Evolutionary conservation across 1,284 basidiomycete genomes (phyloP).

Genomic region (Mycosarcoma mackinlayi): DNA sequence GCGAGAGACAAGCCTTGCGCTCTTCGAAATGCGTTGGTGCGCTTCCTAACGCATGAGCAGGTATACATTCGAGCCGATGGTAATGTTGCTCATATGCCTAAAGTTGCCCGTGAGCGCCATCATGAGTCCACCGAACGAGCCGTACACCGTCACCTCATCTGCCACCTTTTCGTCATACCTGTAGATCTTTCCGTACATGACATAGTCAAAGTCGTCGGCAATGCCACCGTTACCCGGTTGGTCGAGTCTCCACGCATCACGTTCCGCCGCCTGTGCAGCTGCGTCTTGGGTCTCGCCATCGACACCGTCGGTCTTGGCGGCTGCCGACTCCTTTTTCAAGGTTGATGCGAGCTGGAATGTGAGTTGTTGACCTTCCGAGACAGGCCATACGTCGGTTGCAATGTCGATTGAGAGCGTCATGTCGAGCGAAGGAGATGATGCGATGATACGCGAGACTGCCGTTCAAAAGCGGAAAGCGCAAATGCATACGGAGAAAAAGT

Average conservation of each 20-base stretch:
- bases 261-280: conserved; percentile 68
- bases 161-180: conserved; percentile 89
- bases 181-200: conserved; percentile 99
- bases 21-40: no score
- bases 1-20: no score
- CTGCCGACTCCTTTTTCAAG: conserved; percentile 73
- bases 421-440: conserved; percentile 74
- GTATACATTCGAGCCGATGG: conserved; percentile 92
- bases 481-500: no score
- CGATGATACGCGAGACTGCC: conserved; percentile 60
- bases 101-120: conserved; percentile 93
- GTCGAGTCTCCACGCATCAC: conserved; percentile 86
- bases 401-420: conserved; percentile 81
- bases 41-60: conserved; percentile 83
- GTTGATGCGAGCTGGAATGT: conserved; percentile 81
- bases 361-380: conserved; percentile 76
- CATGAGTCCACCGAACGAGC: conserved; percentile 94
- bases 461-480: conserved; percentile 72
- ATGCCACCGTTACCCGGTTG: conserved; percentile 85
- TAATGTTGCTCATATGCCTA: conserved; percentile 90
- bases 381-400: conserved; percentile 68
- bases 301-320: conserved; percentile 63
- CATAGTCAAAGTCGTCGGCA: conserved; percentile 97
- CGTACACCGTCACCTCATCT: conserved; percentile 90
- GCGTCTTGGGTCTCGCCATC: conserved; percentile 40